These are phyloP conservation scores for Peltaster fructicola DNA, from an alignment of 2,329 filamentous ascomycete species.

Conservation along the genomic window DNA sequence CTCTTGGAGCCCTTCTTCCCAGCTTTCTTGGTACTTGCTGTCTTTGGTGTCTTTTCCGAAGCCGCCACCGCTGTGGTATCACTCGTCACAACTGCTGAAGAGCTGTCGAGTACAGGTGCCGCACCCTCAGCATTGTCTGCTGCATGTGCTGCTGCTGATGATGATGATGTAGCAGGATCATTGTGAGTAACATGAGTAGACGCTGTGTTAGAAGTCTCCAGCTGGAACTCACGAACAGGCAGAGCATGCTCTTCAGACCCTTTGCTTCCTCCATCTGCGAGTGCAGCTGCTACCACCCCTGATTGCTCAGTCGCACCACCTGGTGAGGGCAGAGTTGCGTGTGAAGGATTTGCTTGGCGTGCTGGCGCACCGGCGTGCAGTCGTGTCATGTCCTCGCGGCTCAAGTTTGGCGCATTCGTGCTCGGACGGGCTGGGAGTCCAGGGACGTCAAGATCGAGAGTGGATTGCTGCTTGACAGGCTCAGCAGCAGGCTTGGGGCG, in stretches of 20 bases:
- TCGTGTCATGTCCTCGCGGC: slow-evolving; percentile 37
- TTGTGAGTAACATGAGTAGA: background rate
- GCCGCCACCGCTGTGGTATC: slow-evolving; percentile 1
- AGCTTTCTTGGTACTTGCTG: slow-evolving; percentile 2
- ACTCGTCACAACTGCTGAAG: background rate
- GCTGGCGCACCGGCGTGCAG: slow-evolving; percentile 35
- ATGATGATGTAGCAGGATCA: background rate
- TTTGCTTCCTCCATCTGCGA: slow-evolving; percentile 4
- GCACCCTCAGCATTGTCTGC: background rate
- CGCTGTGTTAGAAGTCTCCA: slow-evolving; percentile 1
- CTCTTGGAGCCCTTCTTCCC: slow-evolving; percentile 32
- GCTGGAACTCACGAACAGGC: background rate
- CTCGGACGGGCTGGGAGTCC: slow-evolving; percentile 44
- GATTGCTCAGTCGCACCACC: slow-evolving; percentile 28
- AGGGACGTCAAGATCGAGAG: slow-evolving; percentile 31
- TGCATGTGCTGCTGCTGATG: background rate
- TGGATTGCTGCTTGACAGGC: slow-evolving; percentile 15
- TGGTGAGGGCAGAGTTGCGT: slow-evolving; percentile 3
- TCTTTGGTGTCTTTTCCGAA: slow-evolving; percentile 1
- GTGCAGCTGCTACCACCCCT: slow-evolving; percentile 7
- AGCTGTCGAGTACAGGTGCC: background rate
- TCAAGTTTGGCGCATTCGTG: slow-evolving; percentile 36
- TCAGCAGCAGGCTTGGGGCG: background rate
- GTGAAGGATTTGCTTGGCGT: slow-evolving; percentile 10
- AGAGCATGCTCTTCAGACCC: slow-evolving; percentile 1